A percentile compares a stretch with the other conserved stretches of the same genome.
These are phyloP conservation scores for Kodamaea suecica DNA, from an alignment of 1,139 yeast species.

Conservation along the genomic window DNA sequence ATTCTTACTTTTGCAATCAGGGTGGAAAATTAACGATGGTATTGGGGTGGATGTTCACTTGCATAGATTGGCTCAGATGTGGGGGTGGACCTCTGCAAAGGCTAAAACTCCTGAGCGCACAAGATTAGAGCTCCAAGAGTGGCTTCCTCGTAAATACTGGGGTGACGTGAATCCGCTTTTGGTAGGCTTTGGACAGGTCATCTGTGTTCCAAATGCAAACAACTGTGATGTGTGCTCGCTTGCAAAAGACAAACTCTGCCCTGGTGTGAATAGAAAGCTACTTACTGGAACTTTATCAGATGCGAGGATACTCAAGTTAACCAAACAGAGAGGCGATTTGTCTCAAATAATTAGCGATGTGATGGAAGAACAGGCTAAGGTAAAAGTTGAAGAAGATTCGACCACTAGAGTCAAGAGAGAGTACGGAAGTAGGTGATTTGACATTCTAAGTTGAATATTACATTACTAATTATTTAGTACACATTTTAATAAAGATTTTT, in stretches of 20 bases:
- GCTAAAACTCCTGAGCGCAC: slow-evolving; percentile 73
- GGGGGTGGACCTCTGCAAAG: slow-evolving; percentile 66
- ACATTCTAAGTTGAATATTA: too few relatives aligned
- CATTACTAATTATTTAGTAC: too few relatives aligned
- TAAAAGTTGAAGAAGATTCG: too few relatives aligned
- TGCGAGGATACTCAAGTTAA: slow-evolving; percentile 31
- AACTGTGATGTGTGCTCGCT: slow-evolving; percentile 75
- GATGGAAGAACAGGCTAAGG: too few relatives aligned
- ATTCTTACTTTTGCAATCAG: slow-evolving; percentile 70
- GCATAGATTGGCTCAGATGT: slow-evolving; percentile 75
- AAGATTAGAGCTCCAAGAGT: slow-evolving; percentile 60
- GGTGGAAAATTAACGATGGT: slow-evolving; percentile 74
- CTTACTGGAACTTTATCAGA: slow-evolving; percentile 31
- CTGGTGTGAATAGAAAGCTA: slow-evolving; percentile 46
- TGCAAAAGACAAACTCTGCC: slow-evolving; percentile 50
- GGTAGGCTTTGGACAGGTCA: slow-evolving; percentile 91
- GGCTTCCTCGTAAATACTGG: slow-evolving; percentile 80
- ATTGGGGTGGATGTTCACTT: slow-evolving; percentile 95
- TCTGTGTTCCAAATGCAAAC: slow-evolving; percentile 71
- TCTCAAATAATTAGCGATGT: slow-evolving; percentile 10
- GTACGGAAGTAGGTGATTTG: too few relatives aligned
- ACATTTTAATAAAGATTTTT: slow-evolving; percentile 1
- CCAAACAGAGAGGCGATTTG: slow-evolving; percentile 36
- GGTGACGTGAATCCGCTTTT: slow-evolving; percentile 76
- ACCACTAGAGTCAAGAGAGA: too few relatives aligned